Base-by-base conservation (phyloP, 805 yeast species). In the Teunomyces pallodes region DNA sequence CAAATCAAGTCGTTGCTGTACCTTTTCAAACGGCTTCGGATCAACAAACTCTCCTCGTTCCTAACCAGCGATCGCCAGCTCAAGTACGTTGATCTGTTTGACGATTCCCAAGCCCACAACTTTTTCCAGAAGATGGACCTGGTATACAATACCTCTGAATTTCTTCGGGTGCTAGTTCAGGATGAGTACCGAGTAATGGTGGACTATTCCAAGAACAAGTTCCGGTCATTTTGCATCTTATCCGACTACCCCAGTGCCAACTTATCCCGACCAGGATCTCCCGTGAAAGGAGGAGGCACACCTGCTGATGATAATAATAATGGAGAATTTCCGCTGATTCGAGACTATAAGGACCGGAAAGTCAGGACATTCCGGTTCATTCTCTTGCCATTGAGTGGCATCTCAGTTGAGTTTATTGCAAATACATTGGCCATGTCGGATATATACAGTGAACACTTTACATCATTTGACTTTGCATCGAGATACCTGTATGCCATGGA, bases 141-240 rank as follows among this genome's bases (percentile, higher is more conserved):
- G 10, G 69, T 80, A 54, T 86, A 84, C 59, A 82, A 83, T 59
- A 62, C 72, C 38, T 45, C 52, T 0, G 71, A 61, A 31, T 81
- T 86, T 54, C 70, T 72, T 43, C 51, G 57, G 8, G 53, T 65
- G 6, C 51, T 85, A 38, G 47, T 70, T n/a, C 52, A 65, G 10
- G 88, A 85, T 61, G 84, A 83, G 47, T 83, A 84, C 59, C 70
- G 90, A 24, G 81, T 86, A 9, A 67, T 84, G 47, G 74, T 83
- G 14, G 91, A 86, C 59, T 86, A 82, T 76, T 60, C 72, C 42
- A 84, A 83, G 58, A 86, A 86, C 69, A 79, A 80, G 62, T 84
- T 83, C 61, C 69, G 92, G 46, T 70, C 87, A 1, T 61, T 79
- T 57, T 76, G 87, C 54, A 72, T 86, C 3, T 62, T 86, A 17